These are phyloP conservation scores for Rhizopus microsporus DNA, from an alignment of 371 early-diverging fungal species.

Conservation along the genomic window DNA sequence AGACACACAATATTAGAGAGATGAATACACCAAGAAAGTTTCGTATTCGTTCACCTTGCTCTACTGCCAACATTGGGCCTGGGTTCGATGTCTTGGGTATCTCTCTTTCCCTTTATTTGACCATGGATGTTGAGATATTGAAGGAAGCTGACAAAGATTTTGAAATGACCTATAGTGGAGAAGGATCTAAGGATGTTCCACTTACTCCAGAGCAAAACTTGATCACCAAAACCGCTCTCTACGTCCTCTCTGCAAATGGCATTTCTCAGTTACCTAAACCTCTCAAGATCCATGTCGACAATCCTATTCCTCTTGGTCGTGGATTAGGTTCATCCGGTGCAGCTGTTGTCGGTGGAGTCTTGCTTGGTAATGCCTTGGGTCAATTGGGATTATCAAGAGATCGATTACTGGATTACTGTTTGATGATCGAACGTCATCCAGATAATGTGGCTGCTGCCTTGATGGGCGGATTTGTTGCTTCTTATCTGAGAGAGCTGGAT, in stretches of 20 bases:
- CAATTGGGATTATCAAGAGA: constrained; percentile 67
- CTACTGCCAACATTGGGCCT: constrained; percentile 96
- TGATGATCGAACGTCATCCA: constrained; percentile 94
- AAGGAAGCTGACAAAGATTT: constrained; percentile 27
- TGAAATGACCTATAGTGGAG: constrained; percentile 78
- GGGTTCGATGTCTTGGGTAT: constrained; percentile 96
- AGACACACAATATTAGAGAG: neutral
- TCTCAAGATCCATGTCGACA: constrained; percentile 72
- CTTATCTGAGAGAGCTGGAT: constrained; percentile 67
- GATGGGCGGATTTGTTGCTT: constrained; percentile 92
- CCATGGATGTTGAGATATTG: constrained; percentile 58
- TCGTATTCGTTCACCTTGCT: constrained; percentile 85
- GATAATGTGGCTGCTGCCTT: constrained; percentile 95
- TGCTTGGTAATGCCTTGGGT: constrained; percentile 79
- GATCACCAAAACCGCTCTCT: constrained; percentile 86
- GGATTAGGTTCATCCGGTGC: constrained; percentile 96
- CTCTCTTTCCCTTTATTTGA: constrained; percentile 82
- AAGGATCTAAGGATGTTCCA: constrained; percentile 79
- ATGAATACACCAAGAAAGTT: constrained; percentile 53
- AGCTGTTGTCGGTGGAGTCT: constrained; percentile 93
- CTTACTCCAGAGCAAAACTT: constrained; percentile 81
- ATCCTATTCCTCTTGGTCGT: constrained; percentile 93
- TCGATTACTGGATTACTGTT: constrained; percentile 82
- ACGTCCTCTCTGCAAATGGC: constrained; percentile 76
- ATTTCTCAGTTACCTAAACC: constrained; percentile 57